Conservation (phyloP, 2,329 filamentous ascomycete genomes). For the Tolypocladium ovalisporum region DNA sequence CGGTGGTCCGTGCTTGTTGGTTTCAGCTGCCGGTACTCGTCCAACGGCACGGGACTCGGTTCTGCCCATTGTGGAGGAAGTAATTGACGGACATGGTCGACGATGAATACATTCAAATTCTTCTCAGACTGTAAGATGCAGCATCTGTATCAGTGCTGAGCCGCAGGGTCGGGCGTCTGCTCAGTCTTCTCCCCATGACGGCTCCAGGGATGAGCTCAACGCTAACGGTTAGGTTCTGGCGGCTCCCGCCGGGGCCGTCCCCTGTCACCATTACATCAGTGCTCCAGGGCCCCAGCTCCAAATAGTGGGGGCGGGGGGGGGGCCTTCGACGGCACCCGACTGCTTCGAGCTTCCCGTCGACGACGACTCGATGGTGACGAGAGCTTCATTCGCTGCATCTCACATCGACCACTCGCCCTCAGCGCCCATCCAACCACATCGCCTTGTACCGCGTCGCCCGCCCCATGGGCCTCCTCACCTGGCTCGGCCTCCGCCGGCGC, state of each 20-base stretch:
- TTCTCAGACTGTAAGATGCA: too few relatives aligned
- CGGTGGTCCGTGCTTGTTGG: neutral
- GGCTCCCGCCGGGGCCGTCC: neutral
- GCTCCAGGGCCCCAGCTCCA: neutral
- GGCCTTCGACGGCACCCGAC: too few relatives aligned
- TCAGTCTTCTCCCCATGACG: neutral
- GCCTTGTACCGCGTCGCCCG: neutral
- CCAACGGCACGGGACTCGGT: neutral
- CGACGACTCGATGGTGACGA: neutral
- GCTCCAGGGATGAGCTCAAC: neutral
- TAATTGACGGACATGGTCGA: neutral
- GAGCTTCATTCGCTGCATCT: neutral
- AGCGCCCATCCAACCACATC: neutral
- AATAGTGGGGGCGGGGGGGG: neutral
- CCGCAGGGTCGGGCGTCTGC: too few relatives aligned
- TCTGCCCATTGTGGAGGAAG: neutral
- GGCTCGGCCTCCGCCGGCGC: conserved; percentile 35
- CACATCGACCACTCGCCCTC: neutral
- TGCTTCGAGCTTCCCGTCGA: too few relatives aligned
- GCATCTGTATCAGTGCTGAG: neutral
- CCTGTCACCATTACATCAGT: neutral
- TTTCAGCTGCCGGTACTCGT: neutral
- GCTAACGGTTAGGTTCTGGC: neutral
- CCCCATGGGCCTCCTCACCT: conserved; percentile 32
- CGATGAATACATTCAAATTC: too few relatives aligned